Base-by-base conservation (phyloP, 108 stramenopile species). In the Nannochloropsis gaditana region DNA sequence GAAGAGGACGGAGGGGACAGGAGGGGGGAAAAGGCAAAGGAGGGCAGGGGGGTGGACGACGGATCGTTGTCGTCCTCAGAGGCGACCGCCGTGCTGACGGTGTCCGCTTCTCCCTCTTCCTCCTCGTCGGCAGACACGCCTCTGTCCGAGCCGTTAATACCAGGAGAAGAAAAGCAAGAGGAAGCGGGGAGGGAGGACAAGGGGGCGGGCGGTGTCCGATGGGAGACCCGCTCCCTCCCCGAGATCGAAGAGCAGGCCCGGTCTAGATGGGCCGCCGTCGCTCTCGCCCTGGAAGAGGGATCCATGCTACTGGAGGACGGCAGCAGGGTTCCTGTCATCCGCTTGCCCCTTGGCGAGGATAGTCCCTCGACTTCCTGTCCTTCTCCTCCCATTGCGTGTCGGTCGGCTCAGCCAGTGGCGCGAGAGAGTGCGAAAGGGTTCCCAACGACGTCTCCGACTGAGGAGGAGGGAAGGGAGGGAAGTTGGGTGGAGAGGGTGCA, bases 1-100 rank as follows among this genome's bases (percentile, higher is more conserved):
- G n/a, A n/a, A n/a, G n/a, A n/a, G n/a, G n/a, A n/a, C n/a, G 10
- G 81, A 81, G 81, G 81, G 81, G 81, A 21, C 10, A 21, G n/a
- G 81, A 31, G 81, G 41, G 81, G 81, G 10, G n/a, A 31, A 81
- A 31, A 31, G 81, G n/a, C 9, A 19, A 9, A 21, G 81, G 81
- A 9, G 9, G 81, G 9, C 41, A 31, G n/a, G 81, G 9, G 81
- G n/a, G n/a, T 10, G 10, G 81, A 9, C 21, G 81, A 81, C 21
- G n/a, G 81, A 9, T 19, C n/a, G 15, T 81, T 11, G 15, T 10
- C 10, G 21, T 31, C 11, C n/a, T 19, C 81, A 81, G 41, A 81
- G 81, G 81, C 81, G 81, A 81, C 41, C 9, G 15, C n/a, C 9
- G 21, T 10, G n/a, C n/a, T 81, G 81, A 10, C n/a, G 9, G 41